These are phyloP conservation scores for Tulasnella calospora DNA, from an alignment of 768 basidiomycete genomes.

Conservation along the genomic window DNA sequence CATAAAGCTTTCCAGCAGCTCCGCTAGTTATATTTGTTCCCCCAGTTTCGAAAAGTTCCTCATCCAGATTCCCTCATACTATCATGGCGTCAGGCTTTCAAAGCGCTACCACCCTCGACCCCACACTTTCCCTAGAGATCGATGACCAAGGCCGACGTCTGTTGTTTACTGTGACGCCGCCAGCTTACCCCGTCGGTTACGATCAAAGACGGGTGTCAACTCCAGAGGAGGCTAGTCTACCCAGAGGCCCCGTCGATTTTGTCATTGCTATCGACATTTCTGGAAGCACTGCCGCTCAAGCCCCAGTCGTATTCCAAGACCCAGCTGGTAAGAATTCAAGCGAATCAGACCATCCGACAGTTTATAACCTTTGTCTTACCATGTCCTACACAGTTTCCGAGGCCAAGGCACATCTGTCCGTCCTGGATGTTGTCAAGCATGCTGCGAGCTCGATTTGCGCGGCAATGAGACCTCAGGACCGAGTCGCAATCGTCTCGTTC, in stretches of 20 bases:
- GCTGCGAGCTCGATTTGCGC: conserved; percentile 20
- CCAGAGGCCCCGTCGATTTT: not conserved
- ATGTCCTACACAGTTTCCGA: not conserved
- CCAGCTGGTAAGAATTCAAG: not conserved
- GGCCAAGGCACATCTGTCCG: not conserved
- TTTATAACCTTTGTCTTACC: no score
- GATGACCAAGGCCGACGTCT: not conserved
- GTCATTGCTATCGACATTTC: conserved; percentile 1
- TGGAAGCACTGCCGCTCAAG: conserved; percentile 7
- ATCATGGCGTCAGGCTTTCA: not conserved
- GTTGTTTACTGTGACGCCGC: not conserved
- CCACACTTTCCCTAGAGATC: not conserved
- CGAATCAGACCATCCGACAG: no score
- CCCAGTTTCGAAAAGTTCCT: not conserved
- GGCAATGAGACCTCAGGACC: conserved; percentile 14
- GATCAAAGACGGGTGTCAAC: not conserved
- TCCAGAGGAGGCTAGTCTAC: not conserved
- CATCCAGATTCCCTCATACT: not conserved
- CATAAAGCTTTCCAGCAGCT: not conserved
- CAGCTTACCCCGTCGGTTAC: not conserved
- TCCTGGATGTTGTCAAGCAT: conserved; percentile 27
- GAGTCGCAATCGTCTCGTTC: conserved; percentile 25
- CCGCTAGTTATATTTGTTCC: not conserved
- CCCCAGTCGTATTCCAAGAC: not conserved
- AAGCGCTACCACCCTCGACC: not conserved